Evolutionary conservation across 1,139 yeast genomes (phyloP), one percentile per base, ranked within the genome.

Genomic region (Yamadazyma diddensiae): DNA sequence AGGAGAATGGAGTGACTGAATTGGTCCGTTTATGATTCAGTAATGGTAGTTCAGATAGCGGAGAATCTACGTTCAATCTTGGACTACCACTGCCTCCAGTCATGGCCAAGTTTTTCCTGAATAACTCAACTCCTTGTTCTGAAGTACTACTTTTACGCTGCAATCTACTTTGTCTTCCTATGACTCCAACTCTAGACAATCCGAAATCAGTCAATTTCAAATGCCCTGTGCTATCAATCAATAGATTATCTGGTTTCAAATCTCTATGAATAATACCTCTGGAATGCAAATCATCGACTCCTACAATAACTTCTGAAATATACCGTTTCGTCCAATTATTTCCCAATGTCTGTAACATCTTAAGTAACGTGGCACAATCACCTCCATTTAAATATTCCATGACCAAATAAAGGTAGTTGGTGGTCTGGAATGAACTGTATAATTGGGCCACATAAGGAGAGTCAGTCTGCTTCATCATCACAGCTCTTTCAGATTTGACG

Each of bases 311-410:
- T 53, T 94, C 98, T 0, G 96, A 92, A 37, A 87, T 74, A 48
- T 92, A 94, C 43, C 84, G 71, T 40, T 73, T 79, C 0, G 94
- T 82, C 98, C 98, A 92, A 37, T 81, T 83, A 35, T 85, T 80
- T 1, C 95, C 86, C 24, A 86, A 61, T 2, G 82, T 81, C 0
- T 94, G 95, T 54, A 90, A 66, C 56, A 79, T 79, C 46, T 86
- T 85, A 20, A 94, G 63, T 30, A 94, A 63, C 0, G 95, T 83
- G 0, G 97, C 94, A 52, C 94, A 78, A 56, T 94, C 99, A 18
- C 99, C 99, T 24, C 98, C 98, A 46, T 85, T 87, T 29, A 92
- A 65, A 53, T 88, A 94, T 55, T 94, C 98, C 97, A 94, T 92
- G 2, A 94, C 98, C 45, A 94, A 66, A 52, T 86, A 94, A 17